Conservation (phyloP, 805 yeast species). For the Myxozyma nipponensis region DNA sequence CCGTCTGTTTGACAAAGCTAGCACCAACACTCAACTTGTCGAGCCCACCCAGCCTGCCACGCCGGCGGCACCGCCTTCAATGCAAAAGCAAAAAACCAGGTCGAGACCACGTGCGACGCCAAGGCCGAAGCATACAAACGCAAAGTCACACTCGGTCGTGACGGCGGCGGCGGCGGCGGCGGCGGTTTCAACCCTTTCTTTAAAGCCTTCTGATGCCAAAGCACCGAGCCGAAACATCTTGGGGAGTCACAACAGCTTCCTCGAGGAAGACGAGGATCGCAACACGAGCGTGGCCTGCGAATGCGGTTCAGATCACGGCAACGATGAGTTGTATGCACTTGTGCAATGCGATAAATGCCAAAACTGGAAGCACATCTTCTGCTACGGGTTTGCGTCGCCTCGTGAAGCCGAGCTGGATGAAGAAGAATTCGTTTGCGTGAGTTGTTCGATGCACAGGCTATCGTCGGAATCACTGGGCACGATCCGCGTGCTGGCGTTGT, state of each 20-base stretch:
- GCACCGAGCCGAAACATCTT: neutral
- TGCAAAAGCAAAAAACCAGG: too few species aligned
- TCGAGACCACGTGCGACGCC: too few species aligned
- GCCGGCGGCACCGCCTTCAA: neutral
- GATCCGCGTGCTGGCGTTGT: conserved; percentile 10
- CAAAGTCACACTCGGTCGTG: neutral
- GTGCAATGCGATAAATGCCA: conserved; percentile 23
- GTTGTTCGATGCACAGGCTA: conserved; percentile 6
- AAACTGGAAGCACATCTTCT: conserved; percentile 21
- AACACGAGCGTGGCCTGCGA: conserved; percentile 23
- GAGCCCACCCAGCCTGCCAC: neutral
- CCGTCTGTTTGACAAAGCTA: neutral
- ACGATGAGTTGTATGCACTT: conserved; percentile 16
- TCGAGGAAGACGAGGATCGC: neutral
- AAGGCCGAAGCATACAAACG: neutral
- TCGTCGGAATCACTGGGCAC: neutral
- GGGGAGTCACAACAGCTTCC: neutral
- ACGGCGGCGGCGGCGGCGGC: neutral
- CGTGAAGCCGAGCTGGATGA: conserved; percentile 11
- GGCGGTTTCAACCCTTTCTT: neutral
- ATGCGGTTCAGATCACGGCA: conserved; percentile 12
- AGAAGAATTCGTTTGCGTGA: conserved; percentile 9
- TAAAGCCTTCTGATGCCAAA: neutral
- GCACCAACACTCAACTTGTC: neutral
- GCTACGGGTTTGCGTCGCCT: conserved; percentile 21